A percentile compares a stretch with the other conserved stretches of the same genome.
Conservation (phyloP, 129 eudicot genomes). For the Dittrichia graveolens region DNA sequence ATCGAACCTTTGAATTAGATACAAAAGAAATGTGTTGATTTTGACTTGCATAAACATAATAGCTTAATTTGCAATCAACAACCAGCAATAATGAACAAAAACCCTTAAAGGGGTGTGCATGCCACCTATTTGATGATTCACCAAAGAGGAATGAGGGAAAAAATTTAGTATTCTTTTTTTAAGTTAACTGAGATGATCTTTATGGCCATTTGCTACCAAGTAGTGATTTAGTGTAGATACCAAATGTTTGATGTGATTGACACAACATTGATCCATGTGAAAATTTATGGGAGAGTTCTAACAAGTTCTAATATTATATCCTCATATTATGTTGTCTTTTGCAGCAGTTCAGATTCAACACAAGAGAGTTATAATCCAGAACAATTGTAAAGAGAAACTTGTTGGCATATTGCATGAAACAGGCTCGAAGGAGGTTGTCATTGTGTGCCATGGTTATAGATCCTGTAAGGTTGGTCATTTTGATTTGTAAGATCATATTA, state of each 20-base stretch:
- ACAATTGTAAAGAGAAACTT: conserved; percentile 60
- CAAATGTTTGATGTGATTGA: no score
- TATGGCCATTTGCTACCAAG: no score
- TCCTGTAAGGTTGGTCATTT: conserved; percentile 64
- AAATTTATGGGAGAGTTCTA: background rate
- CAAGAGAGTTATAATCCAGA: conserved; percentile 44
- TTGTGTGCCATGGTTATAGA: conserved; percentile 70
- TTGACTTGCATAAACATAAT: no score
- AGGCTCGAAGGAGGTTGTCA: conserved; percentile 62
- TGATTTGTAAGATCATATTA: conserved; percentile 7
- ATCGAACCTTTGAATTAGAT: no score
- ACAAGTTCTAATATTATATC: background rate
- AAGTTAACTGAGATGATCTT: no score
- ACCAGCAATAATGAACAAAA: no score
- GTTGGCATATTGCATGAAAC: conserved; percentile 79
- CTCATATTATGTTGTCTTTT: background rate
- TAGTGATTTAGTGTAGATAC: no score
- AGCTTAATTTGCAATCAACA: no score
- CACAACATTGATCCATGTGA: background rate
- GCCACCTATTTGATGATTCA: conserved; percentile 12
- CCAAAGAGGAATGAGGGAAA: conserved; percentile 2
- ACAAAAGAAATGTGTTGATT: no score
- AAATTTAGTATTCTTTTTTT: background rate
- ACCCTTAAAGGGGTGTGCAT: background rate
- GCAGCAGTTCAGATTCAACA: conserved; percentile 35